Evolutionary conservation across 78 protist genomes (phyloP).

Genomic region (slime mould (Dictyostelium discoideum)): dicty_2.7 NC_007089.4:3047001-3047500

Average conservation of each 20-base stretch:
- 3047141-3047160: not conserved
- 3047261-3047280: not conserved
- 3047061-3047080: too few relatives aligned
- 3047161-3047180: not conserved
- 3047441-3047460: slow-evolving; percentile 79
- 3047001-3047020: too few relatives aligned
- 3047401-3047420: slow-evolving; percentile 84
- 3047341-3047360: slow-evolving; percentile 3
- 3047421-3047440: slow-evolving; percentile 36
- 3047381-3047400: slow-evolving; percentile 74
- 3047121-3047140: not conserved
- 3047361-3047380: slow-evolving; percentile 2
- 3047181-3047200: not conserved
- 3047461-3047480: not conserved
- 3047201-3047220: slow-evolving; percentile 55
- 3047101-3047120: slow-evolving; percentile 40
- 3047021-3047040: too few relatives aligned
- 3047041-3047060: too few relatives aligned
- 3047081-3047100: not conserved
- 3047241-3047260: not conserved
- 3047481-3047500: not conserved
- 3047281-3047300: too few relatives aligned
- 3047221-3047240: slow-evolving; percentile 44
- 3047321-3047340: slow-evolving; percentile 1
- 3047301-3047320: not conserved